Base-by-base conservation (phyloP, 768 basidiomycete genomes). In the Daedalea quercina region DNA sequence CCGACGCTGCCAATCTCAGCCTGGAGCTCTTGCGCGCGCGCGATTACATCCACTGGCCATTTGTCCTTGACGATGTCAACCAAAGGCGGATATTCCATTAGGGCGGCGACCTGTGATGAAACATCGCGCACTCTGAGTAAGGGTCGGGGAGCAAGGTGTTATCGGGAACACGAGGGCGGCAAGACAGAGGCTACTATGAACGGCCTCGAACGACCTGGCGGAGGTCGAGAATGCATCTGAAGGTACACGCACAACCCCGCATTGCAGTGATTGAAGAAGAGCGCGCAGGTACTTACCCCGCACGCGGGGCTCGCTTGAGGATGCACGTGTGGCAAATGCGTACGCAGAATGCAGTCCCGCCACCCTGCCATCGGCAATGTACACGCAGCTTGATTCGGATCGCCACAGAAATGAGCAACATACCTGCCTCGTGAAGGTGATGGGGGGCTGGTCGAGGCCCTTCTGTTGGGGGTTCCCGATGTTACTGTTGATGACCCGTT, bases 391-490 rank as follows among this genome's bases (percentile, higher is more conserved):
- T n/a, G n/a, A n/a, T n/a, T n/a, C n/a, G n/a, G n/a, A n/a, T n/a
- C n/a, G n/a, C n/a, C n/a, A n/a, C n/a, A n/a, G n/a, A n/a, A n/a
- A n/a, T n/a, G n/a, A n/a, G n/a, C n/a, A n/a, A 52, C 48, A 51
- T 58, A 89, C 93, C 86, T 98, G 95, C 51, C 95, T 77, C 54
- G 83, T 79, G 67, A 91, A 98, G 3, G 95, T 96, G 55, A 98
- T 81, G 1, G 94, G 91, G 4, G 85, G 80, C 66, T 99, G 95
- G 69, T 97, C 85, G 50, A 99, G 77, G 0, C 94, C 94, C 60
- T 84, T 86, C 70, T 97, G 94, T 70, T 99, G 95, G 0, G 96
- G 95, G 65, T 99, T 98, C 9, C 95, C 95, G 55, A 99, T 99
- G 72, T 98, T 99, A 56, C 92, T 91, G 25, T 83, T 87, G 67